Evolutionary conservation across 2,329 filamentous ascomycete genomes (phyloP), one percentile per base, ranked within the genome.

Genomic region (Nemania sp.): DNA sequence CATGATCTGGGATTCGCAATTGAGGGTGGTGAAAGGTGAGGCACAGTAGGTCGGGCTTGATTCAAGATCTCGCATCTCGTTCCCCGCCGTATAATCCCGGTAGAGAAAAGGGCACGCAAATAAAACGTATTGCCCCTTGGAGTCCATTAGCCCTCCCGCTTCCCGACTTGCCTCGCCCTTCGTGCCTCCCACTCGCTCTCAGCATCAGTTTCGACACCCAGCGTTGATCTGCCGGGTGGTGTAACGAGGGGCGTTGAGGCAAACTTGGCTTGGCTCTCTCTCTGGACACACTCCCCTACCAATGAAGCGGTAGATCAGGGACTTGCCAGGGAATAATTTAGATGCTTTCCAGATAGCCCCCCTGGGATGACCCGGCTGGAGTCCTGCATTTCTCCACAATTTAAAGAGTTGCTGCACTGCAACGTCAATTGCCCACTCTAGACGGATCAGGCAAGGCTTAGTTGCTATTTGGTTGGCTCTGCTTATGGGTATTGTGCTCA

Each of bases 341-440:
- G 26, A 30, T 30, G 26, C n/a, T n/a, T n/a, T n/a, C n/a, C n/a
- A n/a, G n/a, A n/a, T n/a, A n/a, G n/a, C n/a, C n/a, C n/a, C n/a
- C n/a, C n/a, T n/a, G 31, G 26, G 33, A 47, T 40, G 49, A 36
- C 49, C 44, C 43, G 44, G 49, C 30, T 19, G 34, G 34, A 36
- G 17, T 49, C 42, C 37, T 52, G 45, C 33, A 44, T 41, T 40
- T 56, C 54, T 56, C 54, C 54, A 56, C 54, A 53, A 42, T 51
- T 56, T 53, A 42, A 45, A 49, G 43, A 34, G 49, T 56, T 31
- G 41, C 46, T 54, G 52, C 54, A 49, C 33, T 56, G 54, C 34
- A 53, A 52, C 54, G 14, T 48, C 36, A 33, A 52, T 8, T 40
- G 34, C 37, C 43, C 23, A 20, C 30, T 52, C 28, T 30, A n/a